Evolutionary conservation across 2,329 filamentous ascomycete species (phyloP), one percentile per base, ranked within the genome.

Genomic region (Fusarium lateritium): DNA sequence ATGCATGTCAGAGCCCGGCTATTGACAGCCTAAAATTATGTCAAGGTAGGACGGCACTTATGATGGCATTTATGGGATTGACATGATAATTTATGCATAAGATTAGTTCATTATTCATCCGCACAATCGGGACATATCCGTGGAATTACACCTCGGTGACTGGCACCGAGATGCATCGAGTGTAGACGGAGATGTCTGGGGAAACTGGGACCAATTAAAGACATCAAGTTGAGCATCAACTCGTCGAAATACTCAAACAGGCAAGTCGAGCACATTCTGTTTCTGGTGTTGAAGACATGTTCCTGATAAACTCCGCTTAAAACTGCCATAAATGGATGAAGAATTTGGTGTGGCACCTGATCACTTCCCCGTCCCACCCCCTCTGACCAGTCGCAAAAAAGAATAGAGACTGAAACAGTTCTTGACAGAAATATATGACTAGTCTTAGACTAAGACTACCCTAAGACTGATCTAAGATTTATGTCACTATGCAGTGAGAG

Each of bases 301-400:
- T 15, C 22, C 6, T 3, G 19, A 33, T 38, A 5, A 13, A 13
- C 19, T 24, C 38, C 60, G 61, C 58, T 57, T 63, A 34, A 38
- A 50, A 33, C 11, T 63, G 43, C 61, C 50, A 40, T 43, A 28
- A 31, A 10, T 2, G 39, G 44, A 13, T 15, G 17, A 24, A 51
- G 26, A 31, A 44, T 6, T 56, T 33, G 24, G 24, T 26, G 43
- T n/a, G 17, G 44, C 42, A 44, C 22, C 42, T 44, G 42, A 44
- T 26, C 22, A 42, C 11, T 26, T 43, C 54, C 17, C 6, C n/a
- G 44, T 57, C 39, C 58, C 58, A 56, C 60, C 36, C 19, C 36
- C 43, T 24, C n/a, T 24, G 24, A 24, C 24, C 19, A 19, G 19
- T 19, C 19, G 19, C 19, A 19, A 19, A 19, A 19, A 19, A 19